Evolutionary conservation across 2,329 filamentous ascomycete species (phyloP).

Genomic region (Colletotrichum lentis): DNA sequence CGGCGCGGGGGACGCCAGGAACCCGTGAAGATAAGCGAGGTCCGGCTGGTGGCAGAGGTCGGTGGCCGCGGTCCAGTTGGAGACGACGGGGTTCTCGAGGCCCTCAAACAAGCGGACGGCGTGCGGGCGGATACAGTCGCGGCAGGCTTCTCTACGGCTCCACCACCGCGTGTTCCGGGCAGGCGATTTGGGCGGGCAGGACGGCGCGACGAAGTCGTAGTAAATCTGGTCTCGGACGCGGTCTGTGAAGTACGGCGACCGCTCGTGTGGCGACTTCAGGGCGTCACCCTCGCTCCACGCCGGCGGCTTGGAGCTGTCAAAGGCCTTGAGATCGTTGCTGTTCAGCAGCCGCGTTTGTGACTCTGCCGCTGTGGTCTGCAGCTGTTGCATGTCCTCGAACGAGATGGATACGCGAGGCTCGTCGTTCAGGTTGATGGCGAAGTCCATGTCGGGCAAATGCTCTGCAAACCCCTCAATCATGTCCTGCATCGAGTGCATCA

Average conservation of each 20-base stretch:
- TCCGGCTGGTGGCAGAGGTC: slow-evolving; percentile 61
- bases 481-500: slow-evolving; percentile 55
- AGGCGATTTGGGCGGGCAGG: slow-evolving; percentile 58
- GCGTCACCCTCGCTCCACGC: slow-evolving; percentile 36
- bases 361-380: not conserved
- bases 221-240: slow-evolving; percentile 45
- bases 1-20: slow-evolving; percentile 54
- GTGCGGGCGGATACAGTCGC: slow-evolving; percentile 49
- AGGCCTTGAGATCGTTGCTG: not conserved
- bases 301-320: slow-evolving; percentile 14
- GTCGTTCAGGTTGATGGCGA: slow-evolving; percentile 73
- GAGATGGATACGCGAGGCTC: slow-evolving; percentile 44
- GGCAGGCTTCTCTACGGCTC: slow-evolving; percentile 49
- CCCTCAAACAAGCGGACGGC: slow-evolving; percentile 44
- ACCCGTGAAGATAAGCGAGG: slow-evolving; percentile 60
- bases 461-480: slow-evolving; percentile 75
- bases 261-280: not conserved
- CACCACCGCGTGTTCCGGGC: slow-evolving; percentile 53
- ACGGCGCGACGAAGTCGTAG: slow-evolving; percentile 48
- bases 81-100: slow-evolving; percentile 47
- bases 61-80: slow-evolving; percentile 41
- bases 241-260: slow-evolving; percentile 38
- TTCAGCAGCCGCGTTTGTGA: not conserved
- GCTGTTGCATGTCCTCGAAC: slow-evolving; percentile 9
- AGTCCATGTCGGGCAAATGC: slow-evolving; percentile 78